A percentile compares a stretch with the other conserved stretches of the same genome.
These are phyloP conservation scores for Trichoderma gracile DNA, from an alignment of 2,329 filamentous ascomycete species.

Conservation along the genomic window DNA sequence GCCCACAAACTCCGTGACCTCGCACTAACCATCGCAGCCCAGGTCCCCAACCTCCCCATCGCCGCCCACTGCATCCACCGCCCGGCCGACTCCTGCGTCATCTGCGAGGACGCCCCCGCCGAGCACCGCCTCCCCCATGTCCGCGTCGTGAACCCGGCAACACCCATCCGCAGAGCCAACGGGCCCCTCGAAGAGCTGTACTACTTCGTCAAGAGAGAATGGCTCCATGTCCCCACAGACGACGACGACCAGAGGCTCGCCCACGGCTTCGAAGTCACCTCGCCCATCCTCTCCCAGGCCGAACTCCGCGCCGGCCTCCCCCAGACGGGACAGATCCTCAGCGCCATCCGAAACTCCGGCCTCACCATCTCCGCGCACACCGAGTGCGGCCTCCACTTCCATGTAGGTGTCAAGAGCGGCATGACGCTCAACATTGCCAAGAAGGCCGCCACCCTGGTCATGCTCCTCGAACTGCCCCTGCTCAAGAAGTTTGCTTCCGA, in stretches of 20 bases:
- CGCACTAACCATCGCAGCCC: not conserved
- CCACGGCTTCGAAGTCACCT: slow-evolving; percentile 28
- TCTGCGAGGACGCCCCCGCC: slow-evolving; percentile 4
- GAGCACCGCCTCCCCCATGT: not conserved
- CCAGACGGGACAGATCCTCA: slow-evolving; percentile 14
- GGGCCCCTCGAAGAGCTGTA: slow-evolving; percentile 6
- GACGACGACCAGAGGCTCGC: slow-evolving; percentile 17
- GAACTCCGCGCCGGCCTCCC: slow-evolving; percentile 30
- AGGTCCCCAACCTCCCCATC: not conserved
- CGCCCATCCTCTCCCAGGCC: slow-evolving; percentile 28
- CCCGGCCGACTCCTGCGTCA: not conserved
- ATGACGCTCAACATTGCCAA: slow-evolving; percentile 32
- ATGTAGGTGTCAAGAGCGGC: slow-evolving; percentile 31
- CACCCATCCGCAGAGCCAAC: not conserved
- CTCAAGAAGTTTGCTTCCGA: slow-evolving; percentile 13
- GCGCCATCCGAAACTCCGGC: slow-evolving; percentile 16
- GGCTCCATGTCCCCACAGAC: not conserved
- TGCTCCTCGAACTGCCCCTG: slow-evolving; percentile 31
- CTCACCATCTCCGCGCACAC: slow-evolving; percentile 24
- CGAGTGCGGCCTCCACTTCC: slow-evolving; percentile 34
- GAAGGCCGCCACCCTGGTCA: slow-evolving; percentile 30
- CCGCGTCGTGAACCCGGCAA: slow-evolving; percentile 10
- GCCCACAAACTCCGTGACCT: not conserved
- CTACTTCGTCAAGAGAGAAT: slow-evolving; percentile 29
- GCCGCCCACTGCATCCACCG: not conserved